Percentiles rank a stretch among this genome's conserved stretches.
Evolutionary conservation across 2,329 filamentous ascomycete genomes (phyloP).

Genomic region (Ceratocystis harringtonii): DNA sequence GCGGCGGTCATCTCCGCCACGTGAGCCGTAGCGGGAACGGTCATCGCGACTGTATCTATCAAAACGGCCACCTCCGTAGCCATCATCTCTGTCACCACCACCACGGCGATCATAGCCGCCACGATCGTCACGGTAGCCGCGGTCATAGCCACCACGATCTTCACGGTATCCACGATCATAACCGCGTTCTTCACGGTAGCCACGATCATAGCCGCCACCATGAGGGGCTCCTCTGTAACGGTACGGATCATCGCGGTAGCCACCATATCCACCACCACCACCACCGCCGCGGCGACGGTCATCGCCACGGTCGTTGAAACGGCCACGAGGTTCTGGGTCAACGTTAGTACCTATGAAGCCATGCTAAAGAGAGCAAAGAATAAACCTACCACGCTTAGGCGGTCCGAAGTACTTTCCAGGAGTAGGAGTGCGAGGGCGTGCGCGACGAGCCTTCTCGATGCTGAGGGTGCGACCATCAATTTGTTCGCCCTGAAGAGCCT

Average conservation of each 20-base stretch:
- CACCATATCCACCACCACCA: conserved; percentile 30
- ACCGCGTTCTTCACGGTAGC: conserved; percentile 32
- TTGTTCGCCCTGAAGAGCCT: conserved; percentile 84
- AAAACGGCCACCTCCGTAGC: conserved; percentile 25
- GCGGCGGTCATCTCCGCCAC: conserved; percentile 23
- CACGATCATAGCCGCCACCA: conserved; percentile 35
- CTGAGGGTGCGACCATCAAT: conserved; percentile 91
- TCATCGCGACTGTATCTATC: conserved; percentile 23
- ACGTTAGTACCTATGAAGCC: not conserved
- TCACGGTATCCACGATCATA: conserved; percentile 33
- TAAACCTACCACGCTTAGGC: conserved; percentile 75
- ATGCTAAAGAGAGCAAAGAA: not conserved
- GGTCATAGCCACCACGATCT: conserved; percentile 35
- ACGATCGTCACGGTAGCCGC: conserved; percentile 23
- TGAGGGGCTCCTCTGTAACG: conserved; percentile 38
- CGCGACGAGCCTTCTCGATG: conserved; percentile 96
- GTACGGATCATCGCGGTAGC: conserved; percentile 42
- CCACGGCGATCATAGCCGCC: conserved; percentile 41
- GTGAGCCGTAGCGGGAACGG: conserved; percentile 25
- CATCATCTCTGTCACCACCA: conserved; percentile 26
- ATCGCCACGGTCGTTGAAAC: conserved; percentile 45
- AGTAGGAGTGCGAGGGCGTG: conserved; percentile 85
- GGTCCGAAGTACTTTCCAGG: conserved; percentile 98
- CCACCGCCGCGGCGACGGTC: conserved; percentile 50
- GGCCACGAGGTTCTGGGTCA: conserved; percentile 26